Base-by-base conservation (phyloP, 2,329 filamentous ascomycete species). In the Cercospora beticola region DNA sequence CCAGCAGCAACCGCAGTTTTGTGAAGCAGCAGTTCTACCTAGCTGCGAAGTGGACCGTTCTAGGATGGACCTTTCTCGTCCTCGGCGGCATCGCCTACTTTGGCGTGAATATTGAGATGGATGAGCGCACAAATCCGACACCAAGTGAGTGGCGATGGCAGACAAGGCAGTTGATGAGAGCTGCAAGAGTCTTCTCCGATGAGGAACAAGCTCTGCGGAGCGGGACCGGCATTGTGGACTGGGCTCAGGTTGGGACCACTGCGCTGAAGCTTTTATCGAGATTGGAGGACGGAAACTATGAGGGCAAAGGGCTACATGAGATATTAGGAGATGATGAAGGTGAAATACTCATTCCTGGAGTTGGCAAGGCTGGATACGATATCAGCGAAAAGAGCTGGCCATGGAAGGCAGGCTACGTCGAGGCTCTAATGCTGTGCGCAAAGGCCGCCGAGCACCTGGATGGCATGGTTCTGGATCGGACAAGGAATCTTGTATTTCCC, bases 341-440 rank as follows among this genome's bases (percentile, higher is more conserved):
- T 12, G 75, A 73, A 3, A 67, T 75, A 1, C 12, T 74, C 30
- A 73, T 89, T n/a, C 84, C 85, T 3, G 86, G 85, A 0, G 74
- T 88, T 30, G 87, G 86, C 0, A 83, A 80, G 66, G 82, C 84
- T 2, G 88, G 88, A 0, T 88, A 88, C 72, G 92, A 97, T 77
- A 83, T 95, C 66, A 87, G 87, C 1, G 85, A 81, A 6, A 97
- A 93, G 82, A 90, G 89, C 71, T 92, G 96, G 79, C 85, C 90
- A 61, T 98, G 94, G 94, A 85, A 90, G 74, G 85, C 92, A 65
- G 93, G 93, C 0, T 98, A 98, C 80, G 93, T 90, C 76, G 89
- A 96, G 75, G 86, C 89, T 3, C 81, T 97, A 58, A 92, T 97
- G 88, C 86, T 90, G 10, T 88, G 88, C 68, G 94, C 90, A 0